Evolutionary conservation across 495 filamentous ascomycete species (phyloP), one percentile per base, ranked within the genome.

Genomic region (Lindgomyces ingoldianus): DNA sequence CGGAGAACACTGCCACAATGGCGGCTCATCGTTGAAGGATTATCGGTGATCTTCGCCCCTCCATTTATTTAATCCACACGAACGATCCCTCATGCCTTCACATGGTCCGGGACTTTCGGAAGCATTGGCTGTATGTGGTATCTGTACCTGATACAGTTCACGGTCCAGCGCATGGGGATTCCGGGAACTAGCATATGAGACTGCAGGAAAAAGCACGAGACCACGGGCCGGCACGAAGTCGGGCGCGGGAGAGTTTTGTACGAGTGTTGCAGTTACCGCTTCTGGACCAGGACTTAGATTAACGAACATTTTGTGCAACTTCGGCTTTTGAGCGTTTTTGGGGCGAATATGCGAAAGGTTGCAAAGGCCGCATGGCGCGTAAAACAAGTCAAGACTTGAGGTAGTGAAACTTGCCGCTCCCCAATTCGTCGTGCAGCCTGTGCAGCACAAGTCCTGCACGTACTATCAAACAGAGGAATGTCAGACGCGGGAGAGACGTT

Each of bases 101-200:
- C 29, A 27, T 27, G 50, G 50, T 4, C 27, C 10, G n/a, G 14
- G 21, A 39, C 50, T 6, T 8, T 8, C n/a, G 14, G 50, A 29
- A 53, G 14, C 50, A 16, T 26, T 22, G 6, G 53, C 50, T 22
- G 53, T 64, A 57, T 52, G 42, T 56, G 51, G 50, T 27, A 14
- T 22, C n/a, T 52, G 60, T 57, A 26, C 53, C 51, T 56, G 60
- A 57, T 64, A 55, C 55, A 24, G 47, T 50, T 55, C 27, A 50
- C 49, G 48, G 63, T 42, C 63, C 50, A 62, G 25, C 19, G 60
- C 52, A 64, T 50, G 60, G 60, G 39, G 22, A 49, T 18, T 49
- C 63, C 63, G 48, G 63, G 63, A 56, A 61, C 57, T 62, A 57
- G 26, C n/a, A 27, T 47, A 29, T 65, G 53, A 59, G 45, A 62